Conservation (phyloP, 2,329 filamentous ascomycete species). For the Pseudogymnoascus sp. region DNA sequence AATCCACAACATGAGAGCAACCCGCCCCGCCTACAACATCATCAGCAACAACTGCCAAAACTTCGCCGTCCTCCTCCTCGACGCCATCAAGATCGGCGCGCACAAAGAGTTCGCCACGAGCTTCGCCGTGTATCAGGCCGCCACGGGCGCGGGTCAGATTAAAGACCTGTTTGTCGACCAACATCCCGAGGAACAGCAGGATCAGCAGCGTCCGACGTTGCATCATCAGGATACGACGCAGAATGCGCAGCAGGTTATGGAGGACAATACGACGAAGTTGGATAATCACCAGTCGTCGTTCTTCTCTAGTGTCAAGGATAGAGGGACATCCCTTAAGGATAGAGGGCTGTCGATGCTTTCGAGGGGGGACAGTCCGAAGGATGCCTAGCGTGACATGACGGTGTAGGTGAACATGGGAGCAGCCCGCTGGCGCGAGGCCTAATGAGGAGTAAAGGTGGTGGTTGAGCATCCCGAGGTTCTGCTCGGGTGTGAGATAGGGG, state of each 20-base stretch:
- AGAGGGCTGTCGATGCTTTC: neutral
- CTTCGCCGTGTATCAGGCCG: constrained; percentile 42
- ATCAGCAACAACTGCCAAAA: constrained; percentile 54
- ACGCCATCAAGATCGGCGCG: constrained; percentile 43
- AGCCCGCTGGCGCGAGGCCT: neutral
- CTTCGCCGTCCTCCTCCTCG: constrained; percentile 43
- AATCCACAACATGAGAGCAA: constrained; percentile 42
- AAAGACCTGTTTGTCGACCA: constrained; percentile 40
- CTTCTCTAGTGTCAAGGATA: neutral
- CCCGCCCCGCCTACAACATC: constrained; percentile 44
- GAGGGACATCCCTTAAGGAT: neutral
- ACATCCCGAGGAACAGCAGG: constrained; percentile 27
- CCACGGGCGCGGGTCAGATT: constrained; percentile 41
- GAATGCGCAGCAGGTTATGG: constrained; percentile 43
- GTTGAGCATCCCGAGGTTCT: neutral
- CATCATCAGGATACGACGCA: constrained; percentile 35
- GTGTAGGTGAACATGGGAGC: neutral
- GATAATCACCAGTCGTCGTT: constrained; percentile 31
- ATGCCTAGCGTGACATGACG: neutral
- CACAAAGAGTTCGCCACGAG: constrained; percentile 45
- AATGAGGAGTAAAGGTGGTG: neutral
- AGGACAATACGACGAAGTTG: constrained; percentile 43
- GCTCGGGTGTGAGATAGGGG: neutral
- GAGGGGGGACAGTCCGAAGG: neutral
- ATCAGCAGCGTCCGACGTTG: constrained; percentile 19